phyloP scores from a whole-genome alignment of 768 basidiomycete genomes.

The Suillus variegatus region DNA sequence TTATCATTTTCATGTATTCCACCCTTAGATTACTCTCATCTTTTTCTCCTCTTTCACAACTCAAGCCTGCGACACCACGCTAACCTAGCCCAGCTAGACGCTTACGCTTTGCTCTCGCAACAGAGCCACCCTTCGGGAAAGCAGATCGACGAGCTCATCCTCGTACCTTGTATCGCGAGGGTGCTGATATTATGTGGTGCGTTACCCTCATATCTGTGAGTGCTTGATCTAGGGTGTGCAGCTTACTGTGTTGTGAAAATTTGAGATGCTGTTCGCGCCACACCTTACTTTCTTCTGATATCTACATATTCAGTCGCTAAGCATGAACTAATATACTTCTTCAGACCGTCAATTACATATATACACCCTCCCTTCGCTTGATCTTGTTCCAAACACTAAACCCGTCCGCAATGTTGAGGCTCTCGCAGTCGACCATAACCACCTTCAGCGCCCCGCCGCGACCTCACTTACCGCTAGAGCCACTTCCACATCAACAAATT shows the following conservation, averaged over 20 bases:
- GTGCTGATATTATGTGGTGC: constrained; percentile 73
- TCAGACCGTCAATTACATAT: constrained; percentile 71
- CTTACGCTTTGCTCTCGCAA: constrained; percentile 68
- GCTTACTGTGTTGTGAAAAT: neutral
- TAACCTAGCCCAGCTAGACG: constrained; percentile 43
- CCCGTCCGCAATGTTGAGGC: constrained; percentile 80
- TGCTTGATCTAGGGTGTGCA: neutral
- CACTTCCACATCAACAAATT: neutral
- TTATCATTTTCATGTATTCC: neutral
- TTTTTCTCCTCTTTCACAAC: neutral
- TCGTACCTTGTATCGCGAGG: constrained; percentile 75
- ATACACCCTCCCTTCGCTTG: constrained; percentile 79
- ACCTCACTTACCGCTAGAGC: constrained; percentile 38
- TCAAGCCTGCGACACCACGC: neutral
- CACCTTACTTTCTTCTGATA: neutral
- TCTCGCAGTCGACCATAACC: constrained; percentile 81
- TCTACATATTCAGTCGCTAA: neutral
- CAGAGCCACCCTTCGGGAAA: constrained; percentile 69
- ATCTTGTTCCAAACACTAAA: constrained; percentile 65
- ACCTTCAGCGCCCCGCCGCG: constrained; percentile 54
- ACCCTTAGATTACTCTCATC: no score
- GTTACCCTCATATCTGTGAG: constrained; percentile 24
- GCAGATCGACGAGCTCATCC: constrained; percentile 77
- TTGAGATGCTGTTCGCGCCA: neutral
- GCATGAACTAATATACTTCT: constrained; percentile 6